A percentile compares a stretch with the other conserved stretches of the same genome.
Evolutionary conservation across 768 basidiomycete genomes (phyloP).

Genomic region (Multifurca ochricompacta): DNA sequence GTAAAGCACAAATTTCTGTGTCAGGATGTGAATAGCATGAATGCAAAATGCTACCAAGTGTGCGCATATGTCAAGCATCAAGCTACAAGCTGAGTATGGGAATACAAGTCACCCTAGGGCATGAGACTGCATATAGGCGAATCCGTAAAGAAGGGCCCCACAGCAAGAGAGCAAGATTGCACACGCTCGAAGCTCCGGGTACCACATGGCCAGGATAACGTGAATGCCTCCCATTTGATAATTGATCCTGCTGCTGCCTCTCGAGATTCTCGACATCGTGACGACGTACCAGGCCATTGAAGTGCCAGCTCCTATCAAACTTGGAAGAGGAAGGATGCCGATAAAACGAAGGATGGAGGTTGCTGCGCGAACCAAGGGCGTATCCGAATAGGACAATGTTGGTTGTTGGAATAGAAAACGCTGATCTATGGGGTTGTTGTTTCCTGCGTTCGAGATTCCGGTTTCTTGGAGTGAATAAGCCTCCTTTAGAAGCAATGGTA

Average conservation of each 20-base stretch:
- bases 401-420: slow-evolving; percentile 3
- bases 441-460: neutral
- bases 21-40: neutral
- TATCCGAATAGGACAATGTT: slow-evolving; percentile 4
- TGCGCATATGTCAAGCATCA: neutral
- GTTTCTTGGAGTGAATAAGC: neutral
- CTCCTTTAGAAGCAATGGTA: slow-evolving; percentile 36
- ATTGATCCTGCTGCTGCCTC: slow-evolving; percentile 17
- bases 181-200: neutral
- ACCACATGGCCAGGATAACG: slow-evolving; percentile 24
- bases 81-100: neutral
- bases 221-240: slow-evolving; percentile 22
- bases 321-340: slow-evolving; percentile 31
- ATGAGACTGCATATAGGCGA: neutral
- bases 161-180: neutral
- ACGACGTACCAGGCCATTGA: slow-evolving; percentile 62
- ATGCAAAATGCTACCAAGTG: neutral
- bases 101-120: neutral
- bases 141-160: neutral
- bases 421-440: slow-evolving; percentile 16
- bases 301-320: slow-evolving; percentile 57
- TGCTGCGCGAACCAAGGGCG: neutral
- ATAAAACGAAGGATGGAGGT: slow-evolving; percentile 18
- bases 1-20: neutral
- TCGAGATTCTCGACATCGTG: slow-evolving; percentile 46